Evolutionary conservation across 2,329 filamentous ascomycete genomes (phyloP).

Genomic region (Biscogniauxia sp.): DNA sequence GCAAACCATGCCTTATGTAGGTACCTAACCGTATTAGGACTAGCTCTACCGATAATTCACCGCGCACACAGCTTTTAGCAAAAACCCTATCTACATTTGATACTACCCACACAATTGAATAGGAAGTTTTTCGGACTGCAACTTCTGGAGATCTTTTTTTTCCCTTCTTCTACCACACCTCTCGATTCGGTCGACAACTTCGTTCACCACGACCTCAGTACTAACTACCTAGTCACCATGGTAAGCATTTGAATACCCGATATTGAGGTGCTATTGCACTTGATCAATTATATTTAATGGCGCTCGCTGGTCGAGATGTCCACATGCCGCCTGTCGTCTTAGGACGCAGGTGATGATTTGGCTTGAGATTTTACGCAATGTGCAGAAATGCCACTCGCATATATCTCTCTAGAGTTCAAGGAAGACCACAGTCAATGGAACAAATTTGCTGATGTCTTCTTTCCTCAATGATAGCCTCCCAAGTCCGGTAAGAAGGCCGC

Average conservation of each 20-base stretch:
- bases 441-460: conserved; percentile 94
- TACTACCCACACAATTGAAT: conserved; percentile 28
- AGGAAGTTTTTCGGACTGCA: conserved; percentile 19
- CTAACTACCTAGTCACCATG: conserved; percentile 52
- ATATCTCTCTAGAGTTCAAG: conserved; percentile 88
- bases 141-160: conserved; percentile 30
- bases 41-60: conserved; percentile 23
- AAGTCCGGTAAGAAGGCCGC: conserved; percentile 98
- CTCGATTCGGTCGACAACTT: conserved; percentile 38
- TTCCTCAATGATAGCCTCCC: conserved; percentile 99
- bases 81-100: too few relatives aligned
- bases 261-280: conserved; percentile 32
- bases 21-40: not conserved
- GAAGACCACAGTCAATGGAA: conserved; percentile 75
- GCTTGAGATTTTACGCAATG: conserved; percentile 56
- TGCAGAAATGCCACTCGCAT: conserved; percentile 54
- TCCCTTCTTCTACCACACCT: conserved; percentile 28
- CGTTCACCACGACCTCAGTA: conserved; percentile 49
- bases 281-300: conserved; percentile 29
- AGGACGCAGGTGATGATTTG: conserved; percentile 58
- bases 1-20: too few relatives aligned
- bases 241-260: conserved; percentile 50
- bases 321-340: conserved; percentile 42
- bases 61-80: conserved; percentile 3
- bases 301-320: conserved; percentile 35